Base-by-base conservation (phyloP, 225 moss, liverwort and hornwort species). In the Antitrichia curtipendula region DNA sequence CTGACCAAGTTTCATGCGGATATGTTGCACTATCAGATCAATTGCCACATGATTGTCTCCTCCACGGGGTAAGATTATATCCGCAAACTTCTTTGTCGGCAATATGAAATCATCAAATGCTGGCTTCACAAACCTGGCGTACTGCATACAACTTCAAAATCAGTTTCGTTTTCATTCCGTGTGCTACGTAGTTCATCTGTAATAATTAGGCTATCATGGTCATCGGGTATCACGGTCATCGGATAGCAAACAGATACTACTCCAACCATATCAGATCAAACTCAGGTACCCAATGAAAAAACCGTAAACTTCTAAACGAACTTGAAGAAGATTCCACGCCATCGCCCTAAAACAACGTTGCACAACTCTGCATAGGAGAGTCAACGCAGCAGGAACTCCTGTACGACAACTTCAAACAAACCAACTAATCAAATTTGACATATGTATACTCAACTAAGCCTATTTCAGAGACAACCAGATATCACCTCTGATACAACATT, bases 11-110 rank as follows among this genome's bases (percentile, higher is more conserved):
- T 98, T 98, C 82, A 96, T 96, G 82, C 93, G 91, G 68, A 98
- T 98, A 84, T 98, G 97, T 90, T 98, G 96, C 84, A 98, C 97
- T 86, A 98, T 98, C 36, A 98, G 96, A 93, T 98, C 95, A 72
- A 96, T 92, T 53, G 97, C 97, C 45, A 98, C 96, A 83, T 96
- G 96, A 87, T 98, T 98, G 92, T 96, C 96, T 85, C 96, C 97
- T 76, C 97, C 97, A 74, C 96, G 91, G 29, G 97, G 98, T 54
- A 98, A 93, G 62, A 98, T 98, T 49, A 98, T 93, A 87, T 98
- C 98, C 31, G 98, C 98, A 87, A 96, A 98, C 89, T 98, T 98
- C 90, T 98, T 98, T 50, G 98, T 92, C 29, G 97, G 98, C 88
- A 96, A 89, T 31, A 96, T 94, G 88, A 98, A 98, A 87, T 96